phyloP scores from a whole-genome alignment of 129 eudicot genomes.

The Apium graveolens region DNA sequence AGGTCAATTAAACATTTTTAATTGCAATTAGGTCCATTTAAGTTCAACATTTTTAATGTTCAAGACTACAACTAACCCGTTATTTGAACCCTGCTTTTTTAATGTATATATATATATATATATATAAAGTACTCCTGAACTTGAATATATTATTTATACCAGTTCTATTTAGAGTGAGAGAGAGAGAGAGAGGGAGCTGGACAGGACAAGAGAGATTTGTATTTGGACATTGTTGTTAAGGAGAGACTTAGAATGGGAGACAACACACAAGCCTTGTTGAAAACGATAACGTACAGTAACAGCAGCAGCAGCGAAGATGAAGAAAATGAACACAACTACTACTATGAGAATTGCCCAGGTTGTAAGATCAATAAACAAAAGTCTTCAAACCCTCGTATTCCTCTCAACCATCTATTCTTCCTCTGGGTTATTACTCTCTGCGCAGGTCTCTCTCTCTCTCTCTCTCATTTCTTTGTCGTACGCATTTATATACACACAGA shows the following conservation, averaged over 20 bases:
- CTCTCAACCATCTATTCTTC: slow-evolving; percentile 17
- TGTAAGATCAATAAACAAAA: slow-evolving; percentile 15
- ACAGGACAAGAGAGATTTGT: not conserved
- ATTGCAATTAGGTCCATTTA: too few relatives aligned
- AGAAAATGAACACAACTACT: not conserved
- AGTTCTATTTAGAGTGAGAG: too few relatives aligned
- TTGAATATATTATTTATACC: too few relatives aligned
- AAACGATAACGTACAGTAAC: not conserved
- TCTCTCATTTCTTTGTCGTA: too few relatives aligned
- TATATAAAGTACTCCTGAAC: too few relatives aligned
- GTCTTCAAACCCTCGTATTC: not conserved
- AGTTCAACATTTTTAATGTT: not conserved
- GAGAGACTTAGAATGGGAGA: not conserved
- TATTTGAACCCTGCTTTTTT: too few relatives aligned
- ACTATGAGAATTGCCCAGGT: slow-evolving; percentile 26
- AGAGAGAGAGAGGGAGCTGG: not conserved
- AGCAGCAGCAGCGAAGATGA: not conserved
- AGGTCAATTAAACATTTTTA: not conserved
- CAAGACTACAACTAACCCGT: not conserved
- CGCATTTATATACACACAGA: not conserved
- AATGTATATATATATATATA: too few relatives aligned
- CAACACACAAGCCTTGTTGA: not conserved
- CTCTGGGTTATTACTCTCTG: slow-evolving; percentile 19
- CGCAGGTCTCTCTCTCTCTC: slow-evolving; percentile 7
- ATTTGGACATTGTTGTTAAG: not conserved